Evolutionary conservation across 768 basidiomycete species (phyloP).

Genomic region (Phylloporus arenicola): DNA sequence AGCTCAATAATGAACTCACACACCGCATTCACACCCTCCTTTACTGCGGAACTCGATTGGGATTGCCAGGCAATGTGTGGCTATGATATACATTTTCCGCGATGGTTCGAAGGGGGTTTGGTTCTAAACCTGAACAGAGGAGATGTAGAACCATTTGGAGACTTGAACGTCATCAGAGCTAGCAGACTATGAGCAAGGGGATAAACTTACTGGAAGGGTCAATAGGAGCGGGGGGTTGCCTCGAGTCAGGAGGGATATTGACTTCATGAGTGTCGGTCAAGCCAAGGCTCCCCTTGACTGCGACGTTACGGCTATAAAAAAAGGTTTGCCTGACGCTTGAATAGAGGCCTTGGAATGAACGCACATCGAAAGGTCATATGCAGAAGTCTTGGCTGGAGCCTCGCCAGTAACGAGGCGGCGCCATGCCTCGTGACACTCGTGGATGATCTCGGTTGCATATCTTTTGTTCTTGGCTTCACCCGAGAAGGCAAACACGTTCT

Average conservation of each 20-base stretch:
- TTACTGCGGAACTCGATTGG: not conserved
- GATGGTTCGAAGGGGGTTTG: not conserved
- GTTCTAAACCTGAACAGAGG: slow-evolving; percentile 71
- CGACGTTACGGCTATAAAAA: slow-evolving; percentile 66
- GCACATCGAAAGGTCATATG: slow-evolving; percentile 82
- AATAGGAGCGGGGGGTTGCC: slow-evolving; percentile 80
- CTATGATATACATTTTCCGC: not conserved
- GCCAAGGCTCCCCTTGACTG: slow-evolving; percentile 61
- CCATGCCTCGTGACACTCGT: slow-evolving; percentile 99
- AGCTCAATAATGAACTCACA: slow-evolving; percentile 9
- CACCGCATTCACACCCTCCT: not conserved
- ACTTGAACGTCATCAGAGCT: slow-evolving; percentile 40
- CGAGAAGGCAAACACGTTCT: slow-evolving; percentile 98
- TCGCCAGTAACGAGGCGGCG: slow-evolving; percentile 86
- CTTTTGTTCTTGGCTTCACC: slow-evolving; percentile 99
- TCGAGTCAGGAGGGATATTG: slow-evolving; percentile 68
- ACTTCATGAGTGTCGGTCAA: slow-evolving; percentile 58
- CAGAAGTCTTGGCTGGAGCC: slow-evolving; percentile 60
- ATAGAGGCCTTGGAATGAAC: slow-evolving; percentile 24
- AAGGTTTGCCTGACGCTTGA: not conserved
- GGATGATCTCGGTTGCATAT: slow-evolving; percentile 98
- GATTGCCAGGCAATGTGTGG: slow-evolving; percentile 1
- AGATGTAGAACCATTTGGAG: slow-evolving; percentile 93
- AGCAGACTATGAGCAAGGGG: not conserved
- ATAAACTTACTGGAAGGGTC: slow-evolving; percentile 76